Base-by-base conservation (phyloP, 768 basidiomycete species). In the Pleurotus tuber-regium region DNA sequence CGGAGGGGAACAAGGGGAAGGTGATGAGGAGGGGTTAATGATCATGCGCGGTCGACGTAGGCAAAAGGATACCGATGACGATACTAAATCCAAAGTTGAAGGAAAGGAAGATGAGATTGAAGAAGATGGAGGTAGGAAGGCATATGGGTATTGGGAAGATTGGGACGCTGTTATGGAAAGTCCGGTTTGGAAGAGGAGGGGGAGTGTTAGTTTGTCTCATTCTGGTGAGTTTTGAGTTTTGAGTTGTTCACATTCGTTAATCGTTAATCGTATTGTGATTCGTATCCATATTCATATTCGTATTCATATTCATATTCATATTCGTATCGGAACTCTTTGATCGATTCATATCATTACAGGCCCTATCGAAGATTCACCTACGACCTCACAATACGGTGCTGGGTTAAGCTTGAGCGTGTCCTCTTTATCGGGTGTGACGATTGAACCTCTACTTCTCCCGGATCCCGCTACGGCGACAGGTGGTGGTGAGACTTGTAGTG, bases 371-470 rank as follows among this genome's bases (percentile, higher is more conserved):
- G 4, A n/a, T 43, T 25, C 38, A 14, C 21, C 50, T n/a, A 47
- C 44, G 18, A 8, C 14, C 28, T 31, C 16, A 18, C 25, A 35
- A 16, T 16, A 29, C 62, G 3, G 55, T 58, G 10, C 60, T 51
- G n/a, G n/a, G 19, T 14, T 19, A 2, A n/a, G n/a, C 19, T 19
- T 36, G 8, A 43, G 56, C 52, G n/a, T 40, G 5, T 51, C 33
- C 19, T 47, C 58, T 41, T 51, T 58, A 36, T 50, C 53, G 18
- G 35, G 58, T 51, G 56, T 65, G 50, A 64, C 67, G 19, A 83
- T 86, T 46, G 79, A 84, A 50, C 81, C 83, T 25, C 70, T 85
- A n/a, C 59, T 83, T 10, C 16, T 47, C 10, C 44, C 44, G 26
- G 67, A 71, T 6, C 64, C 72, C 8, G 62, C 70, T 0, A 38